A percentile compares a stretch with the other conserved stretches of the same genome.
These are phyloP conservation scores for Nothophoma quercina DNA, from an alignment of 2,329 filamentous ascomycete species.

Conservation along the genomic window DNA sequence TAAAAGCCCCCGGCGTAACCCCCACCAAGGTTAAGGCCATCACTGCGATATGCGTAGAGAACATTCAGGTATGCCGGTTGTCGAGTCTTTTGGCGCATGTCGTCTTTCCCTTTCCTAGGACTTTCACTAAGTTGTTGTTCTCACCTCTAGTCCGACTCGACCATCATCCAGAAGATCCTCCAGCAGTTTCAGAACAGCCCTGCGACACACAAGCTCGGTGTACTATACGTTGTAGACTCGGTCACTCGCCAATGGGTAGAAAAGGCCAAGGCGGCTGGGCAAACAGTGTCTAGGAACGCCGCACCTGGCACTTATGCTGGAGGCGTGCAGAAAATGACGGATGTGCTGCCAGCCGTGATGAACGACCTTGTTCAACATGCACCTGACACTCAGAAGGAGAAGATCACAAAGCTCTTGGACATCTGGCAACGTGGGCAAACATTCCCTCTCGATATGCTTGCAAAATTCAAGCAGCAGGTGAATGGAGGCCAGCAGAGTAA, in stretches of 20 bases:
- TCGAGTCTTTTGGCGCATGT: slow-evolving; percentile 16
- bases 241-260: slow-evolving; percentile 99
- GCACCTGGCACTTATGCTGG: slow-evolving; percentile 93
- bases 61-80: slow-evolving; percentile 42
- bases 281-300: slow-evolving; percentile 78
- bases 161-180: slow-evolving; percentile 94
- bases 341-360: slow-evolving; percentile 92
- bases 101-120: slow-evolving; percentile 17
- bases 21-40: slow-evolving; percentile 89
- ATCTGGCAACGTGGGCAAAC: slow-evolving; percentile 98
- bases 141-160: slow-evolving; percentile 79
- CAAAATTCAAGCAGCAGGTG: slow-evolving; percentile 83
- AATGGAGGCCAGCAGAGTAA: slow-evolving; percentile 71
- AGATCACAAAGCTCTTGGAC: slow-evolving; percentile 92
- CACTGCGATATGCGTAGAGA: slow-evolving; percentile 81
- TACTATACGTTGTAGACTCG: slow-evolving; percentile 99
- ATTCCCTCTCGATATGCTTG: slow-evolving; percentile 81
- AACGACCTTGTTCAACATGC: slow-evolving; percentile 90
- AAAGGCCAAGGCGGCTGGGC: slow-evolving; percentile 85
- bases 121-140: slow-evolving; percentile 35
- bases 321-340: slow-evolving; percentile 94
- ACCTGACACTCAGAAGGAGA: slow-evolving; percentile 94
- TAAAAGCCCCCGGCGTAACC: slow-evolving; percentile 94
- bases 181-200: slow-evolving; percentile 97
- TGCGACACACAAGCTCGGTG: slow-evolving; percentile 94